Conservation (phyloP, 2,329 filamentous ascomycete species). For the Colletotrichum gigasporum region DNA sequence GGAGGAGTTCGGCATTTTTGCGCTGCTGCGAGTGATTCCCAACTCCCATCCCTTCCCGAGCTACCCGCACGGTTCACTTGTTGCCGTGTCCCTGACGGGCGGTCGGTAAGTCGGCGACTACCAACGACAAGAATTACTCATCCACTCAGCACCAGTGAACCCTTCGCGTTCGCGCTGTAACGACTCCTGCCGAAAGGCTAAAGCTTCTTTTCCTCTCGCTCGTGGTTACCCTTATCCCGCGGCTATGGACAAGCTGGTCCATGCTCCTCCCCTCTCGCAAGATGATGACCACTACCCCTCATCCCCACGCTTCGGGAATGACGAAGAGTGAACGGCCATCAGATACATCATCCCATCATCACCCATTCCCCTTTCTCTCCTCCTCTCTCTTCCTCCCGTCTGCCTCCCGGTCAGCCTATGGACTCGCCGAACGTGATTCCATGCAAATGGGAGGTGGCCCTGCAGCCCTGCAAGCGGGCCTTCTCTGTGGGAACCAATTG, state of each 20-base stretch:
- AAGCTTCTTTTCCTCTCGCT: not conserved
- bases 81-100: conserved; percentile 15
- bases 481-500: not conserved
- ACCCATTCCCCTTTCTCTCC: too few relatives aligned
- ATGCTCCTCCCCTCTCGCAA: not conserved
- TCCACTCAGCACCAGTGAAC: not conserved
- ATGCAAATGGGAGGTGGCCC: not conserved
- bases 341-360: too few relatives aligned
- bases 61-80: conserved; percentile 19
- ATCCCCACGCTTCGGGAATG: not conserved
- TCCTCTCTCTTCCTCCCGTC: not conserved
- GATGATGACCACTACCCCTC: too few relatives aligned
- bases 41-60: not conserved
- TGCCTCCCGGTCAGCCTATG: conserved; percentile 13
- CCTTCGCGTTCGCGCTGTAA: conserved; percentile 10
- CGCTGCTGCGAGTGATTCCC: not conserved
- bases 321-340: not conserved
- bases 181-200: not conserved
- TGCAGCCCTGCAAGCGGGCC: conserved; percentile 23
- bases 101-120: conserved; percentile 2
- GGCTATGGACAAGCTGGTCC: not conserved
- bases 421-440: not conserved
- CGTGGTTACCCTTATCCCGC: conserved; percentile 7
- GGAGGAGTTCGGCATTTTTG: conserved; percentile 18
- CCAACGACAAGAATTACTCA: conserved; percentile 7